Evolutionary conservation across 2,329 filamentous ascomycete species (phyloP).

Genomic region (Beauveria australis): DNA sequence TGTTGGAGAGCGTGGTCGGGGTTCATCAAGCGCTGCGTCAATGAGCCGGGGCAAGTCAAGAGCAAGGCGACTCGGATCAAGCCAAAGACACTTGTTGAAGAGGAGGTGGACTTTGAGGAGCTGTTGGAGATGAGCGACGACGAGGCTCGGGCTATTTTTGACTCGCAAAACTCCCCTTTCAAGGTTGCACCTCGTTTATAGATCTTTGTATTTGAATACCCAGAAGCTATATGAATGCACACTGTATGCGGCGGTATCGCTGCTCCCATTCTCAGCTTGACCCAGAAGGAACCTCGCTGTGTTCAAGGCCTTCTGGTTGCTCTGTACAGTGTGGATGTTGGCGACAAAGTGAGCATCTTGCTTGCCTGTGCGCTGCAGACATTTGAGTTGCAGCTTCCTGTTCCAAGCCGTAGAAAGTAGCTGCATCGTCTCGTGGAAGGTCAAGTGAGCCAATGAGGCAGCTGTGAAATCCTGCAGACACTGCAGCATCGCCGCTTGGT

Average conservation of each 20-base stretch:
- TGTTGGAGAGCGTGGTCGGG: slow-evolving; percentile 48
- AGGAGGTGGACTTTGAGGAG: slow-evolving; percentile 31
- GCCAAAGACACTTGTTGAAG: slow-evolving; percentile 44
- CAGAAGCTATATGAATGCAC: neutral
- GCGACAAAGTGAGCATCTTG: neutral
- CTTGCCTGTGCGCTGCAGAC: neutral
- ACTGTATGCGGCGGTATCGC: neutral
- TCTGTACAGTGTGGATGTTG: neutral
- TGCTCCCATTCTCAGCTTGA: no score
- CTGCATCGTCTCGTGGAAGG: no score
- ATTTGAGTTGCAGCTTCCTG: neutral
- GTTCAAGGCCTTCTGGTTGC: neutral
- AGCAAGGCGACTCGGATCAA: slow-evolving; percentile 38
- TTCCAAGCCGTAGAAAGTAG: no score
- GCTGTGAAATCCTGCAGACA: no score
- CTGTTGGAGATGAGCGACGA: slow-evolving; percentile 26
- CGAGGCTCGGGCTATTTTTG: slow-evolving; percentile 13
- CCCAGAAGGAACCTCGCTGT: no score
- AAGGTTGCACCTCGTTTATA: slow-evolving; percentile 11
- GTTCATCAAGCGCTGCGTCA: slow-evolving; percentile 42
- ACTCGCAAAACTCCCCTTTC: slow-evolving; percentile 14
- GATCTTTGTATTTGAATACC: neutral
- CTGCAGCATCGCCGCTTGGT: no score
- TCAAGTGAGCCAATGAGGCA: no score
- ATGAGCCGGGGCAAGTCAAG: slow-evolving; percentile 24